These are phyloP conservation scores for Termitomyces sp. DNA, from an alignment of 768 basidiomycete species.

Conservation along the genomic window DNA sequence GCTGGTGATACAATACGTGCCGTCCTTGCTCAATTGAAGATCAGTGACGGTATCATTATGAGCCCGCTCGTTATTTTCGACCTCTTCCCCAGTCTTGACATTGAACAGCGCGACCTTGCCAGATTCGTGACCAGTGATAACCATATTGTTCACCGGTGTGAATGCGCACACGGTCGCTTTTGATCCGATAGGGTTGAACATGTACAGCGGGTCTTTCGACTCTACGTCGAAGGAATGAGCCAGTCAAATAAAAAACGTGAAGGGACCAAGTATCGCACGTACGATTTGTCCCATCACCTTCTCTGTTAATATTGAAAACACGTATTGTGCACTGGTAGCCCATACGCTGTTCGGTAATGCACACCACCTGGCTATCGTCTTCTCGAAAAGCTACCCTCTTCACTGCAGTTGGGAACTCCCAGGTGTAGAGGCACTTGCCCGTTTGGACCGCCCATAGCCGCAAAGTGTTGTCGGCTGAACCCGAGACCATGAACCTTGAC, in stretches of 20 bases:
- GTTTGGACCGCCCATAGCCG: conserved; percentile 85
- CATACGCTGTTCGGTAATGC: conserved; percentile 97
- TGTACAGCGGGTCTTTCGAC: conserved; percentile 61
- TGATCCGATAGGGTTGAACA: conserved; percentile 87
- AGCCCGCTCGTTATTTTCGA: conserved; percentile 78
- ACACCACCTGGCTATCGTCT: conserved; percentile 77
- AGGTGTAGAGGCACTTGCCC: conserved; percentile 89
- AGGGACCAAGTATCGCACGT: conserved; percentile 24
- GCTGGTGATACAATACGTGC: conserved; percentile 93
- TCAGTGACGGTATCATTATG: conserved; percentile 88
- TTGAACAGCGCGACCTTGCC: conserved; percentile 94
- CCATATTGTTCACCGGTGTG: conserved; percentile 65
- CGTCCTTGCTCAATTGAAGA: conserved; percentile 83
- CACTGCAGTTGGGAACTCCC: conserved; percentile 98
- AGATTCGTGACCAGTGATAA: conserved; percentile 95
- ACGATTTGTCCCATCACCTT: conserved; percentile 81
- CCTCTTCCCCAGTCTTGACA: conserved; percentile 79
- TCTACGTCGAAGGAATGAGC: conserved; percentile 38
- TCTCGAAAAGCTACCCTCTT: conserved; percentile 93
- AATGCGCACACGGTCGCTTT: conserved; percentile 98
- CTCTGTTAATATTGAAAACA: conserved; percentile 81
- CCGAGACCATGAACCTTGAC: conserved; percentile 83
- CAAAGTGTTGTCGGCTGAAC: conserved; percentile 91
- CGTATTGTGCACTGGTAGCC: conserved; percentile 88
- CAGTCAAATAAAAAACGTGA: not conserved